Evolutionary conservation across 768 basidiomycete genomes (phyloP).

Genomic region (Thelephora aurantiotincta): DNA sequence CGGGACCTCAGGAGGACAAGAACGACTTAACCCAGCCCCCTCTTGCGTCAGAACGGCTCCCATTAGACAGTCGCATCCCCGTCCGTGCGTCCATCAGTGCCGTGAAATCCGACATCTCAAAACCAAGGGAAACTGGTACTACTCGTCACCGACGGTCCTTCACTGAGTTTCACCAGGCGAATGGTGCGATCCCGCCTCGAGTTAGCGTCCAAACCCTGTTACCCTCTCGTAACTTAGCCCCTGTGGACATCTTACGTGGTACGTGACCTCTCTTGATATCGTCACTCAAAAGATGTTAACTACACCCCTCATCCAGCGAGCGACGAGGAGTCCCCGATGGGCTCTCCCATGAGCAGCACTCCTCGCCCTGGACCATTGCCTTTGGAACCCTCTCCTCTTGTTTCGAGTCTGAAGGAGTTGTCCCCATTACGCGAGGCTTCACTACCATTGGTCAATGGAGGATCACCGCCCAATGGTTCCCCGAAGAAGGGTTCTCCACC

Average conservation of each 20-base stretch:
- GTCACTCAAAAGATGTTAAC: background rate
- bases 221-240: background rate
- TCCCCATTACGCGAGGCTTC: background rate
- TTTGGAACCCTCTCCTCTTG: slow-evolving; percentile 6
- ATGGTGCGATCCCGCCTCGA: slow-evolving; percentile 13
- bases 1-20: background rate
- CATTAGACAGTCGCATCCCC: slow-evolving; percentile 24
- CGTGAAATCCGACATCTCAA: background rate
- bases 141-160: slow-evolving; percentile 15
- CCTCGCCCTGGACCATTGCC: slow-evolving; percentile 11
- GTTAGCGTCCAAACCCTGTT: slow-evolving; percentile 5
- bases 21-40: background rate
- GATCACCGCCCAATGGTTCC: background rate
- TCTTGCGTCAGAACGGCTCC: too few relatives aligned
- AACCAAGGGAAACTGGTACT: background rate
- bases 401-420: background rate
- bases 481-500: background rate
- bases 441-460: too few relatives aligned
- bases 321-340: slow-evolving; percentile 20
- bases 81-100: slow-evolving; percentile 13
- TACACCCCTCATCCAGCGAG: slow-evolving; percentile 16
- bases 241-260: background rate
- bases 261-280: background rate
- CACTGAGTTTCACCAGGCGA: slow-evolving; percentile 16
- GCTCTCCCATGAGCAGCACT: slow-evolving; percentile 7